These are phyloP conservation scores for Ascocoryne sarcoides DNA, from an alignment of 2,329 filamentous ascomycete species.

Conservation along the genomic window DNA sequence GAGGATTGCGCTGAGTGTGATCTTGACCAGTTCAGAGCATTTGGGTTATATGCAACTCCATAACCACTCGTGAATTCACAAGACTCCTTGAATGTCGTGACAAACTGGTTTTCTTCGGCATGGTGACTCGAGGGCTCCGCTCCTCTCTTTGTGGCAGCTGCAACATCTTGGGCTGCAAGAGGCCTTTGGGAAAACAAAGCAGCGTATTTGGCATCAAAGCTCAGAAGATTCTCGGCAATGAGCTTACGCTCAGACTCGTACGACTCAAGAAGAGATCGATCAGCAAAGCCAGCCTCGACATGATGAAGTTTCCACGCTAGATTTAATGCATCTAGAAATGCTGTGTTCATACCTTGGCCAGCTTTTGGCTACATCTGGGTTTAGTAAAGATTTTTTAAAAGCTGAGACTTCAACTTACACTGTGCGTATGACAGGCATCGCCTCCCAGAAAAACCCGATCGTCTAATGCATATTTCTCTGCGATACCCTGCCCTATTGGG, in stretches of 20 bases:
- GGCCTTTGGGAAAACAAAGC: constrained; percentile 78
- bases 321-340: constrained; percentile 75
- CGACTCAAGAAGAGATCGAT: constrained; percentile 66
- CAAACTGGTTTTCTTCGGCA: constrained; percentile 64
- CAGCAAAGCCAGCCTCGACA: constrained; percentile 74
- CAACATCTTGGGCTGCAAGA: constrained; percentile 64
- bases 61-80: constrained; percentile 93
- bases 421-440: constrained; percentile 74
- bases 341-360: constrained; percentile 73
- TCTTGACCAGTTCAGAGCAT: constrained; percentile 74
- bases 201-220: constrained; percentile 84
- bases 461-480: constrained; percentile 57
- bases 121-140: constrained; percentile 6
- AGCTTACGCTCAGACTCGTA: constrained; percentile 82
- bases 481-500: constrained; percentile 66
- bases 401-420: constrained; percentile 37
- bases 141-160: constrained; percentile 46
- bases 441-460: constrained; percentile 66
- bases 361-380: constrained; percentile 56
- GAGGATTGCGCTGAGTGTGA: constrained; percentile 62
- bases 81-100: constrained; percentile 81
- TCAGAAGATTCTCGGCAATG: constrained; percentile 73
- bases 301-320: constrained; percentile 94
- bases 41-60: constrained; percentile 76
- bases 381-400: constrained; percentile 44